These are phyloP conservation scores for Psidium friedrichsthalianum DNA, from an alignment of 345 rosid genomes.

Conservation along the genomic window DNA sequence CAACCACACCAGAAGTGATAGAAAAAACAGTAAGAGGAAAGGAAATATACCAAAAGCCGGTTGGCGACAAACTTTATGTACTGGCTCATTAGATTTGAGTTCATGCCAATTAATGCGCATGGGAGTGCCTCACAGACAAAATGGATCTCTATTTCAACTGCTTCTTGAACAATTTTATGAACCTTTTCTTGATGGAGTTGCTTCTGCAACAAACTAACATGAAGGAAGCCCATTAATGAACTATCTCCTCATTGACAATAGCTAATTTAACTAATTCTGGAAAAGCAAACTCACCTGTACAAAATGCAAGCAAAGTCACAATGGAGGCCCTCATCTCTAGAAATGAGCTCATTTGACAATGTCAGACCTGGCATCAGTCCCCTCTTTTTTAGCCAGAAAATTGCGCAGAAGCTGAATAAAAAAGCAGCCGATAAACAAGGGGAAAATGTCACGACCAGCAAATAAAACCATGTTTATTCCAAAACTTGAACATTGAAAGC, in stretches of 20 bases:
- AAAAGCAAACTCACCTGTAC: slow-evolving; percentile 39
- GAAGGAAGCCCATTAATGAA: neutral
- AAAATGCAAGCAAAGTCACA: slow-evolving; percentile 95
- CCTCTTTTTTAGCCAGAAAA: slow-evolving; percentile 95
- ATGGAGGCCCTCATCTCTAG: slow-evolving; percentile 89
- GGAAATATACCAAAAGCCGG: slow-evolving; percentile 58
- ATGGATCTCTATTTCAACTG: slow-evolving; percentile 80
- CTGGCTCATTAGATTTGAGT: slow-evolving; percentile 79
- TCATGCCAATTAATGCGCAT: slow-evolving; percentile 86
- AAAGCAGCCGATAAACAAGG: neutral
- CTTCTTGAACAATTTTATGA: slow-evolving; percentile 56
- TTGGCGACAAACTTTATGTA: slow-evolving; percentile 88
- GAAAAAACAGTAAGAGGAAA: neutral
- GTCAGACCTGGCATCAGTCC: slow-evolving; percentile 95
- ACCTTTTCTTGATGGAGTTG: slow-evolving; percentile 52
- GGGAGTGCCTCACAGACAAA: slow-evolving; percentile 91
- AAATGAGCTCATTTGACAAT: slow-evolving; percentile 87
- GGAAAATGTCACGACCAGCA: too few species aligned
- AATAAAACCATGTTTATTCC: neutral
- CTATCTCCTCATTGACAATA: neutral
- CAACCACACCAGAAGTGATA: neutral
- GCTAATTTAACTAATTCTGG: neutral
- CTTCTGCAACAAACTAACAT: slow-evolving; percentile 49
- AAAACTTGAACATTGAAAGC: neutral
- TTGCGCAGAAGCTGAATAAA: slow-evolving; percentile 75